These are phyloP conservation scores for Tuber indicum DNA, from an alignment of 495 filamentous ascomycete genomes.

Conservation along the genomic window DNA sequence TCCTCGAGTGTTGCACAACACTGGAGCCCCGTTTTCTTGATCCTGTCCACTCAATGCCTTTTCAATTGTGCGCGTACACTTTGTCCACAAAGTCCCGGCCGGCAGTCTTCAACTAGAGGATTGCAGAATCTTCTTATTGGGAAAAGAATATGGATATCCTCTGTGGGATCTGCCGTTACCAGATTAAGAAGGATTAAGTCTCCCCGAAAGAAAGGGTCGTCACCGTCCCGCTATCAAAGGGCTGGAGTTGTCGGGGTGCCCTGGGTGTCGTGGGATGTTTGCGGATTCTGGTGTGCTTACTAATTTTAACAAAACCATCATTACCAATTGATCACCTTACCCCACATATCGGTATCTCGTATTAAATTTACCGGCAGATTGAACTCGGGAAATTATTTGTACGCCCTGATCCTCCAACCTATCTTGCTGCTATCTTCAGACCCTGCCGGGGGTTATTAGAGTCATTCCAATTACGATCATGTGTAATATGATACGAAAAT, in stretches of 20 bases:
- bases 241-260: too few species aligned
- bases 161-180: too few species aligned
- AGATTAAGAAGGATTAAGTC: too few species aligned
- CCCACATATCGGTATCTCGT: too few species aligned
- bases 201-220: too few species aligned
- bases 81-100: too few species aligned
- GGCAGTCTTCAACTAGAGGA: too few species aligned
- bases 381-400: neutral
- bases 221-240: too few species aligned
- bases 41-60: neutral
- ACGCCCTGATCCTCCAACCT: neutral
- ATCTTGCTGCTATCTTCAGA: neutral
- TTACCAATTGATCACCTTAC: neutral
- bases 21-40: neutral
- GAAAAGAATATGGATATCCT: too few species aligned
- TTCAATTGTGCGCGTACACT: neutral
- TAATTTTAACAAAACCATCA: neutral
- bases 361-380: too few species aligned
- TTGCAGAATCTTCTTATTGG: too few species aligned
- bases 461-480: neutral
- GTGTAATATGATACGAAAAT: neutral
- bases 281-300: neutral
- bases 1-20: neutral
- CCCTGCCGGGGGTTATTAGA: neutral
- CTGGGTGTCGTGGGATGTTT: too few species aligned